Conservation (phyloP, 768 basidiomycete genomes). For the Pleurotus cornucopiae region DNA sequence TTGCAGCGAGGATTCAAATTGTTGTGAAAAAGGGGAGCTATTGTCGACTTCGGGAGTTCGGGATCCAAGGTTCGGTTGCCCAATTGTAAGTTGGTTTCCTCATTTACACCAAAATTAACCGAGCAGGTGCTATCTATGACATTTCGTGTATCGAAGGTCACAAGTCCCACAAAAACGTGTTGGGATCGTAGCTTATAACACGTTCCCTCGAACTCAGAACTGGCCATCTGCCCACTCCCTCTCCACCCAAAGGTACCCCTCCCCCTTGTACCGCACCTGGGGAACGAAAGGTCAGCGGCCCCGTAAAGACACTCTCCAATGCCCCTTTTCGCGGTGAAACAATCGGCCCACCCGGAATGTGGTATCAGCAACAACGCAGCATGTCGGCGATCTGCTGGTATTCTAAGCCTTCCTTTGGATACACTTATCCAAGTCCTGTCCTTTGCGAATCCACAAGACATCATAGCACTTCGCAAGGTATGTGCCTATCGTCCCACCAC, state of each 20-base stretch:
- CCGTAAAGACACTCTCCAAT: neutral
- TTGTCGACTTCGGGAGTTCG: neutral
- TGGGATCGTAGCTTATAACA: neutral
- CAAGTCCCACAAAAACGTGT: slow-evolving; percentile 4
- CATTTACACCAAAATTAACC: neutral
- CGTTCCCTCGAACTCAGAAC: neutral
- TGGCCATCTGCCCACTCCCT: no score
- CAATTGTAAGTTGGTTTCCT: neutral
- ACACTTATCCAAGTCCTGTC: slow-evolving; percentile 15
- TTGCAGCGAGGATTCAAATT: no score
- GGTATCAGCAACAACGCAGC: neutral
- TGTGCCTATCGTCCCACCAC: neutral
- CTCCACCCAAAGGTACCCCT: no score
- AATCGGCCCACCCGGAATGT: neutral
- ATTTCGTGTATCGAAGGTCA: neutral
- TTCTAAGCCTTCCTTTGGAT: slow-evolving; percentile 13
- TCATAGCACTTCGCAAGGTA: slow-evolving; percentile 15
- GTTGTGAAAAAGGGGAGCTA: neutral
- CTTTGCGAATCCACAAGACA: slow-evolving; percentile 14
- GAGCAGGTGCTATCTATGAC: slow-evolving; percentile 4
- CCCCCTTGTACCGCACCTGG: no score
- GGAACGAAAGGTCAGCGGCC: no score
- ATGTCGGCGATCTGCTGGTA: neutral
- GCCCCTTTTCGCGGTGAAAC: slow-evolving; percentile 4
- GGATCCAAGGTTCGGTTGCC: neutral